Conservation (phyloP, 495 filamentous ascomycete genomes). For the Amorphotheca resinae region DNA sequence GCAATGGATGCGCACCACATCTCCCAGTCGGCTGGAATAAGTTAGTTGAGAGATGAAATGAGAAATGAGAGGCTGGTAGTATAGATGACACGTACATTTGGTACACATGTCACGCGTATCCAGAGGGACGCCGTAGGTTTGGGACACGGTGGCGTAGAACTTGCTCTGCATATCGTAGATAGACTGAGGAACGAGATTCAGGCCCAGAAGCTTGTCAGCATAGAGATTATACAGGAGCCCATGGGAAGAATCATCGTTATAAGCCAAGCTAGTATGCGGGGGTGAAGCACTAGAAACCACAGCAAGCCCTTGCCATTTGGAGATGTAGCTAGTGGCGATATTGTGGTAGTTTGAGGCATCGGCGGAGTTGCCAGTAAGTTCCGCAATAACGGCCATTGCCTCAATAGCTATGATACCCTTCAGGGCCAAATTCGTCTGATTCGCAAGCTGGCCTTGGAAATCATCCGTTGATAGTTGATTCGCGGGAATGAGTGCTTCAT, state of each 20-base stretch:
- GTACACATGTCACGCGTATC: slow-evolving; percentile 75
- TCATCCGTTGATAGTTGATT: slow-evolving; percentile 90
- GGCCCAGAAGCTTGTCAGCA: slow-evolving; percentile 62
- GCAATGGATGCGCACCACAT: slow-evolving; percentile 72
- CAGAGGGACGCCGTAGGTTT: slow-evolving; percentile 67
- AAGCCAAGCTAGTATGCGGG: slow-evolving; percentile 62
- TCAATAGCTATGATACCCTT: slow-evolving; percentile 94
- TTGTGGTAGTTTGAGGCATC: slow-evolving; percentile 51
- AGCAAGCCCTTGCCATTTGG: slow-evolving; percentile 62
- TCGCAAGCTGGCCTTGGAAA: slow-evolving; percentile 78
- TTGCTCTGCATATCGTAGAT: slow-evolving; percentile 69
- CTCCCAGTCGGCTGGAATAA: slow-evolving; percentile 57
- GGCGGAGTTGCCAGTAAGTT: slow-evolving; percentile 43
- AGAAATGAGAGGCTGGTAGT: not conserved
- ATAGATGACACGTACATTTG: too few species aligned
- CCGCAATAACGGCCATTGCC: slow-evolving; percentile 73
- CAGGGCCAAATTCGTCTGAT: slow-evolving; percentile 86
- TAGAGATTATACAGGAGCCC: slow-evolving; percentile 87
- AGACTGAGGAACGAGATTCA: slow-evolving; percentile 51
- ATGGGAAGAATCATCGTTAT: slow-evolving; percentile 29
- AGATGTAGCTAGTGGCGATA: slow-evolving; percentile 59
- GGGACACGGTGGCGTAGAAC: slow-evolving; percentile 67
- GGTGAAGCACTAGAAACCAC: slow-evolving; percentile 52
- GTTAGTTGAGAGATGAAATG: slow-evolving; percentile 13
- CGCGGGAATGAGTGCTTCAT: slow-evolving; percentile 66